Conservation (phyloP, 495 filamentous ascomycete genomes). For the Talaromyces borbonicus region DNA sequence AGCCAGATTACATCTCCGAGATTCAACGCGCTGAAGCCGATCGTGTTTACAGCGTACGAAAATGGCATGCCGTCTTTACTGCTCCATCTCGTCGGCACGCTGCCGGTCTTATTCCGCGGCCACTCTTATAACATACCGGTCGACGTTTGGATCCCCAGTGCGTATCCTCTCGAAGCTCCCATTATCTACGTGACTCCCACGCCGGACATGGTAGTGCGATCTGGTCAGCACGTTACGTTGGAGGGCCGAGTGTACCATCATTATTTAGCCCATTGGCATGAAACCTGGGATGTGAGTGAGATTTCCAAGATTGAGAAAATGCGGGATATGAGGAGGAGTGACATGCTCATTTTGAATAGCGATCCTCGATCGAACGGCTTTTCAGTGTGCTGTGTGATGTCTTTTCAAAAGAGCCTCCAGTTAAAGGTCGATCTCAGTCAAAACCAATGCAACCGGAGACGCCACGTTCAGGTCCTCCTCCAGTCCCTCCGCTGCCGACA, state of each 20-base stretch:
- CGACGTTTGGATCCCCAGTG: slow-evolving; percentile 89
- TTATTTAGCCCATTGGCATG: slow-evolving; percentile 80
- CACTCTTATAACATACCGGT: slow-evolving; percentile 86
- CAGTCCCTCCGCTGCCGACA: slow-evolving; percentile 60
- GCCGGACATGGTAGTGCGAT: slow-evolving; percentile 77
- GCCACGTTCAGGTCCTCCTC: slow-evolving; percentile 45
- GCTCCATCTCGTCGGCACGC: slow-evolving; percentile 73
- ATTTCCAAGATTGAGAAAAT: not conserved
- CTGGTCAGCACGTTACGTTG: slow-evolving; percentile 90
- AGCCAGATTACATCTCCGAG: not conserved
- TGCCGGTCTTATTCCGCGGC: slow-evolving; percentile 83
- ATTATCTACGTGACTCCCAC: slow-evolving; percentile 82
- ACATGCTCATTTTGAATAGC: slow-evolving; percentile 42
- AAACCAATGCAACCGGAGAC: slow-evolving; percentile 27
- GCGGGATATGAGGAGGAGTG: slow-evolving; percentile 6
- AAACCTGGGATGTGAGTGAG: slow-evolving; percentile 76
- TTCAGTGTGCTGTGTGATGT: slow-evolving; percentile 74
- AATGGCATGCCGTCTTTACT: slow-evolving; percentile 81
- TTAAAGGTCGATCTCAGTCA: slow-evolving; percentile 56
- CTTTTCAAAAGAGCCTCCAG: slow-evolving; percentile 90
- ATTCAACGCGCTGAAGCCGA: not conserved
- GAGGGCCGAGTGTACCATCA: slow-evolving; percentile 94
- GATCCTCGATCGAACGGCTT: slow-evolving; percentile 71
- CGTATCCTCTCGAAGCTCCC: slow-evolving; percentile 78
- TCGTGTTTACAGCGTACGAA: slow-evolving; percentile 58